phyloP scores from a whole-genome alignment of 2,329 filamentous ascomycete species.

The Diaporthe caulivora region DNA sequence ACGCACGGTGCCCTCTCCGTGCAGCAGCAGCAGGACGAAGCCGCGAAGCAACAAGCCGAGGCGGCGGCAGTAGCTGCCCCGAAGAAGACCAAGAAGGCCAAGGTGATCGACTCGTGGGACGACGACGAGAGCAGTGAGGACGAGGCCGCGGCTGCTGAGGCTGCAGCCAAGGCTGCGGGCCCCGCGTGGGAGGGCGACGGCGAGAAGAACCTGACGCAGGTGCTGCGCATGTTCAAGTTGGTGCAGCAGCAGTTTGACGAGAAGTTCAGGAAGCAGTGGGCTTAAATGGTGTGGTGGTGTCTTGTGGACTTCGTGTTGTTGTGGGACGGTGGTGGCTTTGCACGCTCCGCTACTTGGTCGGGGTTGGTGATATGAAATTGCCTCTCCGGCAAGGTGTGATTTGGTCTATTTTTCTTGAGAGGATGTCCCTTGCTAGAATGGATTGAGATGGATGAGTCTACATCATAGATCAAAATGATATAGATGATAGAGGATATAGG shows the following conservation, averaged over 20 bases:
- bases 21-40: constrained; percentile 6
- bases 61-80: neutral
- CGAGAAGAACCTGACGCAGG: constrained; percentile 61
- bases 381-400: neutral
- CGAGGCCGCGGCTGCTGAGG: constrained; percentile 39
- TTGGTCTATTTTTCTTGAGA: neutral
- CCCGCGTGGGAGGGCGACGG: constrained; percentile 51
- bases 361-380: no score
- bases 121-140: constrained; percentile 52
- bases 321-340: no score
- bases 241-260: constrained; percentile 71
- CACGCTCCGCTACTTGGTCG: neutral
- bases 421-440: neutral
- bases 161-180: constrained; percentile 8
- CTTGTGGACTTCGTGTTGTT: no score
- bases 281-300: constrained; percentile 53
- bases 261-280: constrained; percentile 74
- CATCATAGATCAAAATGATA: neutral
- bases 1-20: neutral
- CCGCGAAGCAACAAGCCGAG: constrained; percentile 46
- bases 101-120: constrained; percentile 60
- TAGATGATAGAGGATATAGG: neutral
- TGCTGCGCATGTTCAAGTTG: constrained; percentile 69
- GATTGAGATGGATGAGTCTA: neutral
- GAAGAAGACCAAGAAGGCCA: constrained; percentile 47